phyloP scores from a whole-genome alignment of 2,329 filamentous ascomycete genomes.

The Aspergillus sergii region DNA sequence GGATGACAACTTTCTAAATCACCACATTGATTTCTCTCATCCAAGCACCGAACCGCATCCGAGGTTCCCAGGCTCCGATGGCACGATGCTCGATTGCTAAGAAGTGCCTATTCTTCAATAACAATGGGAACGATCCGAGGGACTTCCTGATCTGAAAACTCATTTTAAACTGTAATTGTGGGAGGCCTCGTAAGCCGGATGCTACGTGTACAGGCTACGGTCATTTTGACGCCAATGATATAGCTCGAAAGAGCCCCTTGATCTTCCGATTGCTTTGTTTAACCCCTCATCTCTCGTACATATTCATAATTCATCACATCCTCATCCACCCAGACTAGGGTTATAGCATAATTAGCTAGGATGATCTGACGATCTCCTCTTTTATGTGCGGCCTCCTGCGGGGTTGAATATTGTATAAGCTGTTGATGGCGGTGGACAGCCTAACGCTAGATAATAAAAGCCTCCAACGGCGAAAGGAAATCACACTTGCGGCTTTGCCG shows the following conservation, averaged over 20 bases:
- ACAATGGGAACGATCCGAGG: not conserved
- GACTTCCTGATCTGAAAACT: not conserved
- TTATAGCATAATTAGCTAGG: conserved; percentile 11
- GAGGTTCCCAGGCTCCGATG: not conserved
- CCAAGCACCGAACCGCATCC: not conserved
- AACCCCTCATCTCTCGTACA: conserved; percentile 12
- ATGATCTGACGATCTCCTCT: conserved; percentile 24
- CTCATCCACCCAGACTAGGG: conserved; percentile 8
- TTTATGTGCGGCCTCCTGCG: conserved; percentile 11
- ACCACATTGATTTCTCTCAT: not conserved
- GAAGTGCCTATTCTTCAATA: not conserved
- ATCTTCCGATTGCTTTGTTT: conserved; percentile 1
- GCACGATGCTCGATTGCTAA: not conserved
- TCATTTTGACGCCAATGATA: conserved; percentile 2
- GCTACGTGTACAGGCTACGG: conserved; percentile 10
- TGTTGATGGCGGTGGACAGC: not conserved
- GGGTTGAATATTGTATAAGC: conserved; percentile 11
- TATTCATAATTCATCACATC: conserved; percentile 10
- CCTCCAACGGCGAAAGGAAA: not conserved
- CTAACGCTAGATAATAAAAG: not conserved
- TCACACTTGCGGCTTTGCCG: not conserved
- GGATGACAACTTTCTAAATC: not conserved
- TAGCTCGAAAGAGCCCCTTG: not conserved
- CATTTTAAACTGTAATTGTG: not conserved
- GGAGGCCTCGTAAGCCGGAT: not conserved